These are phyloP conservation scores for Epichloe typhina DNA, from an alignment of 2,329 filamentous ascomycete genomes.

Conservation along the genomic window DNA sequence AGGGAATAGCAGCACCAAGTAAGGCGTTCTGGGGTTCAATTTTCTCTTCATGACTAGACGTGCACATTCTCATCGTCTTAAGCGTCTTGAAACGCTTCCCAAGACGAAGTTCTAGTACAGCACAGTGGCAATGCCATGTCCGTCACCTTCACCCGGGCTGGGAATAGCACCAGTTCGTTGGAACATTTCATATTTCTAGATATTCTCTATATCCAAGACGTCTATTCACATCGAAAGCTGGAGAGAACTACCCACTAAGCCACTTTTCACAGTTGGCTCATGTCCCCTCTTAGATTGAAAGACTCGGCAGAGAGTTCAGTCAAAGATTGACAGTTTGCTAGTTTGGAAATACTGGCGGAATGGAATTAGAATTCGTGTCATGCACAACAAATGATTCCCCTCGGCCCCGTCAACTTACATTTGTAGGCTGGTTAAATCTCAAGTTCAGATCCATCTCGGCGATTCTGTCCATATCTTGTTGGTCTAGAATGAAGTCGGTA, in stretches of 20 bases:
- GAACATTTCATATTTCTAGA: neutral
- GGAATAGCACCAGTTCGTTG: neutral
- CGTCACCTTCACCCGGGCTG: neutral
- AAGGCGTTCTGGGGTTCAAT: neutral
- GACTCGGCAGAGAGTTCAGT: neutral
- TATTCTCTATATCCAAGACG: neutral
- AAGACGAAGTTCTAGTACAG: neutral
- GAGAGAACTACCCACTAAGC: neutral
- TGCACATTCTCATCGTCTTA: neutral
- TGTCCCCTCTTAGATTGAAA: neutral
- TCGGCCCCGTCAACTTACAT: constrained; percentile 33
- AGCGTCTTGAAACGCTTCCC: neutral
- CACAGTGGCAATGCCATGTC: neutral
- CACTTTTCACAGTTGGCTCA: neutral
- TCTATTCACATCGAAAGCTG: neutral
- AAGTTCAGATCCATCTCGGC: constrained; percentile 49
- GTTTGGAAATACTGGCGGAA: constrained; percentile 3
- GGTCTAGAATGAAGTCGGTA: constrained; percentile 49
- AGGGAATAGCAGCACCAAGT: neutral
- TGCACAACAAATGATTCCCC: neutral
- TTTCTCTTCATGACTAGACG: neutral
- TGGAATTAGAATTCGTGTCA: neutral
- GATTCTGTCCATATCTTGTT: constrained; percentile 55
- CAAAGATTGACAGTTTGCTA: constrained; percentile 2
- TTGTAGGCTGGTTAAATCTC: constrained; percentile 65